Conservation (phyloP, 2,329 filamentous ascomycete species). For the Cordyceps fumosorosea region DNA sequence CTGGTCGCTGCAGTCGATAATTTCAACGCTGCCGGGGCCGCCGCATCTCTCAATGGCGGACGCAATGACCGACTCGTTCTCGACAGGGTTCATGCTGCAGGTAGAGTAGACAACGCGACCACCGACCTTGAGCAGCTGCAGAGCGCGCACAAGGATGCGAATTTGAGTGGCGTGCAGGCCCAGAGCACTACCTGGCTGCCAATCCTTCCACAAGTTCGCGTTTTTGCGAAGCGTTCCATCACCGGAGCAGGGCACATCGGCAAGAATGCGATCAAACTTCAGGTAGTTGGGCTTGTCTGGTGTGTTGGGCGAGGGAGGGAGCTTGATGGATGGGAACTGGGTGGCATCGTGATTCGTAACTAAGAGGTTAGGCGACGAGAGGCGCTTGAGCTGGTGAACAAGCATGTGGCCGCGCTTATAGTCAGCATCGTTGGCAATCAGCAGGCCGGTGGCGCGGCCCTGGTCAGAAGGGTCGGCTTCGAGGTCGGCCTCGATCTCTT, state of each 20-base stretch:
- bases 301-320: slow-evolving; percentile 56
- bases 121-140: slow-evolving; percentile 94
- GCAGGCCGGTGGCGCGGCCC: slow-evolving; percentile 80
- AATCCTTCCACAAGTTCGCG: slow-evolving; percentile 87
- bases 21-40: slow-evolving; percentile 70
- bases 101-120: slow-evolving; percentile 96
- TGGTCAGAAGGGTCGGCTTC: slow-evolving; percentile 61
- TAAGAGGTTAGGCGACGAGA: slow-evolving; percentile 92
- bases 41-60: slow-evolving; percentile 87
- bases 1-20: slow-evolving; percentile 75
- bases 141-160: slow-evolving; percentile 80
- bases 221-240: slow-evolving; percentile 95
- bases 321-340: slow-evolving; percentile 84
- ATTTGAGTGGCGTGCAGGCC: slow-evolving; percentile 83
- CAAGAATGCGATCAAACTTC: slow-evolving; percentile 93
- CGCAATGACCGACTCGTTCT: slow-evolving; percentile 89
- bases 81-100: slow-evolving; percentile 96
- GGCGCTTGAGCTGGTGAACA: slow-evolving; percentile 93
- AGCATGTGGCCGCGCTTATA: slow-evolving; percentile 97
- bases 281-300: slow-evolving; percentile 62
- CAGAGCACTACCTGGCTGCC: slow-evolving; percentile 80
- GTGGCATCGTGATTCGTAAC: slow-evolving; percentile 98
- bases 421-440: slow-evolving; percentile 94
- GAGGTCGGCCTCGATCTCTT: slow-evolving; percentile 45
- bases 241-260: slow-evolving; percentile 94